Evolutionary conservation across 257 asterid genomes (phyloP).

Genomic region (Solanum virginianum): DNA sequence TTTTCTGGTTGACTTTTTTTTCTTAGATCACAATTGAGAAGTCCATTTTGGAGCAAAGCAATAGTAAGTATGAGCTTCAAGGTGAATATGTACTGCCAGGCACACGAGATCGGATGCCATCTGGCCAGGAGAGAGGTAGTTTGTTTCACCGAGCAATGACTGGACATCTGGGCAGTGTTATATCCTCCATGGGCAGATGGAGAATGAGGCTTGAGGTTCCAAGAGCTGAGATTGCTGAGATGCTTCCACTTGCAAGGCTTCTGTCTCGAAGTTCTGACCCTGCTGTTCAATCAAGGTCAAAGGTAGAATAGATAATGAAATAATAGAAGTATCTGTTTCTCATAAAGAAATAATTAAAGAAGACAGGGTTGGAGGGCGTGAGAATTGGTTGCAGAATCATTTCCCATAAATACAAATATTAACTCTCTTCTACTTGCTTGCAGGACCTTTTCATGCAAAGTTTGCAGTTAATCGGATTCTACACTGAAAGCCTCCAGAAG

Average conservation of each 20-base stretch:
- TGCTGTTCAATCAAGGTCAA: constrained; percentile 92
- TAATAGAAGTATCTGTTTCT: background rate
- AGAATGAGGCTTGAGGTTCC: constrained; percentile 99
- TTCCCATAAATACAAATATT: background rate
- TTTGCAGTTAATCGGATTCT: constrained; percentile 77
- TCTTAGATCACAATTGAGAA: constrained; percentile 83
- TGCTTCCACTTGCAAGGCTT: constrained; percentile 99
- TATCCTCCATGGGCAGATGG: constrained; percentile 99
- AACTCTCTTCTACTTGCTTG: background rate
- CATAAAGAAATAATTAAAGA: background rate
- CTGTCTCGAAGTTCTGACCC: constrained; percentile 98
- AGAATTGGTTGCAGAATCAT: background rate
- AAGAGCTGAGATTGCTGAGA: constrained; percentile 93
- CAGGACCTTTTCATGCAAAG: constrained; percentile 91
- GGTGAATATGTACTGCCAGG: constrained; percentile 99
- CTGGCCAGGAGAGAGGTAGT: constrained; percentile 80
- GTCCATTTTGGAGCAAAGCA: constrained; percentile 87
- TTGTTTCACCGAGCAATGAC: constrained; percentile 87
- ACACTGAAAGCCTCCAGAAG: constrained; percentile 82
- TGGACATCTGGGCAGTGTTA: constrained; percentile 89
- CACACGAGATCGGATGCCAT: constrained; percentile 73
- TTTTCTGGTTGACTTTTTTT: background rate
- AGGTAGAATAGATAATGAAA: constrained; percentile 33
- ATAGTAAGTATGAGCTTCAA: constrained; percentile 92
- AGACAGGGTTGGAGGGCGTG: background rate